Evolutionary conservation across 192 early-diverging fungal species (phyloP).

Genomic region (Oehlia diaphana): DNA sequence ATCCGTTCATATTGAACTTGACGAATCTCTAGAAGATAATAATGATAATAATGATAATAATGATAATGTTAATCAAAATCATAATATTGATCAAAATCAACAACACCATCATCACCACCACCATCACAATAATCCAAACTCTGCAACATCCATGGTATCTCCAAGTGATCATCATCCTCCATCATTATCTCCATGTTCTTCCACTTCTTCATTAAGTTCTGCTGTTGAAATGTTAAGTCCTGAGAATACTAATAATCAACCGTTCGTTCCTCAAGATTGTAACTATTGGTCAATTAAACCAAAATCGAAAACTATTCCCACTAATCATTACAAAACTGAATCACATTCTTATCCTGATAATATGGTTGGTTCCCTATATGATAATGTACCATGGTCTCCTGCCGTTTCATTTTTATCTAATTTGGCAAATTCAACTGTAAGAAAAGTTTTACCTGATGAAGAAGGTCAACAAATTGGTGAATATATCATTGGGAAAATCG

Average conservation of each 20-base stretch:
- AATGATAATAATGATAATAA: too few species aligned
- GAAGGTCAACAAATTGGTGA: slow-evolving; percentile 76
- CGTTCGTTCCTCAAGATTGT: neutral
- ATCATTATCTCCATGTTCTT: slow-evolving; percentile 29
- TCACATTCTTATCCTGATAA: neutral
- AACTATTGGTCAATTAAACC: neutral
- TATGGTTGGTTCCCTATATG: neutral
- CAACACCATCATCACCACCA: too few species aligned
- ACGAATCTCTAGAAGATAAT: neutral
- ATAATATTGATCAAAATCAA: neutral
- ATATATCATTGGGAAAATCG: slow-evolving; percentile 64
- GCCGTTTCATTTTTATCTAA: slow-evolving; percentile 35
- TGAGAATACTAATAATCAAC: neutral
- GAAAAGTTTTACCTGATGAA: slow-evolving; percentile 38
- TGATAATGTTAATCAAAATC: too few species aligned
- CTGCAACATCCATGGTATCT: neutral
- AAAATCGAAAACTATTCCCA: neutral
- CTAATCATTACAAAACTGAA: neutral
- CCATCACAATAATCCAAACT: neutral
- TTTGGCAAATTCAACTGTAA: neutral
- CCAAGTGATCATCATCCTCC: neutral
- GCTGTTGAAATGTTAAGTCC: slow-evolving; percentile 1
- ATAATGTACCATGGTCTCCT: slow-evolving; percentile 32
- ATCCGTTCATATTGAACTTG: neutral
- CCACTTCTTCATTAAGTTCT: slow-evolving; percentile 24